Evolutionary conservation across 108 stramenopile genomes (phyloP), one percentile per base, ranked within the genome.

Genomic region (Cyclotella baltica): DNA sequence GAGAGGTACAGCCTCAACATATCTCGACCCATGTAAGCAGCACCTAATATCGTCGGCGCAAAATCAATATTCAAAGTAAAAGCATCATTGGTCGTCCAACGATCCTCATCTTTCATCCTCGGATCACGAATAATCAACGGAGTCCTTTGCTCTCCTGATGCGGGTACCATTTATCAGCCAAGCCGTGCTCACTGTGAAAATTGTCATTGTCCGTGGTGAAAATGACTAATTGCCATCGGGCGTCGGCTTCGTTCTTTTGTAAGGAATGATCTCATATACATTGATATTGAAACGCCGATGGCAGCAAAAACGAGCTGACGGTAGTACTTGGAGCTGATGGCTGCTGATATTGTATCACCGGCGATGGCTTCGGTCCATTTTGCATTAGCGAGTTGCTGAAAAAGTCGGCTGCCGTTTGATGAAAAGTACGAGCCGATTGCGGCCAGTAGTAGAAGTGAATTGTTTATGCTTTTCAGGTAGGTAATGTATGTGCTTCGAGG

Each of bases 91-190:
- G 73, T 82, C 0, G 70, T 87, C 0, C 91, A 90, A 4, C 58
- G 50, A 47, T 68, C 69, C 27, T 75, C 62, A 25, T 69, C 62
- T 28, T 87, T 80, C 90, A 94, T 92, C 61, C 93, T 77, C 27
- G 93, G 93, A 64, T 94, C 93, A 29, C 85, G 77, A 58, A 94
- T 90, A 20, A 94, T 85, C 28, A 94, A 67, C 3, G 93, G 93
- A 2, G 92, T 91, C 9, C 81, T 16, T 92, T 88, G 1, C 81
- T 80, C 53, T 94, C 93, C 64, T 93, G 87, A 52, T 87, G 88
- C 22, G 90, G 88, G 68, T 81, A 93, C 72, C 77, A 78, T 62
- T 76, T 81, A 59, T 79, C 72, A 22, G 78, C 80, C 22, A 86
- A 36, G 0, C 83, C 82, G 61, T 88, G 87, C 66, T 86, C 85